phyloP scores from a whole-genome alignment of 805 yeast genomes.

The Saccharomycopsis malanga region DNA sequence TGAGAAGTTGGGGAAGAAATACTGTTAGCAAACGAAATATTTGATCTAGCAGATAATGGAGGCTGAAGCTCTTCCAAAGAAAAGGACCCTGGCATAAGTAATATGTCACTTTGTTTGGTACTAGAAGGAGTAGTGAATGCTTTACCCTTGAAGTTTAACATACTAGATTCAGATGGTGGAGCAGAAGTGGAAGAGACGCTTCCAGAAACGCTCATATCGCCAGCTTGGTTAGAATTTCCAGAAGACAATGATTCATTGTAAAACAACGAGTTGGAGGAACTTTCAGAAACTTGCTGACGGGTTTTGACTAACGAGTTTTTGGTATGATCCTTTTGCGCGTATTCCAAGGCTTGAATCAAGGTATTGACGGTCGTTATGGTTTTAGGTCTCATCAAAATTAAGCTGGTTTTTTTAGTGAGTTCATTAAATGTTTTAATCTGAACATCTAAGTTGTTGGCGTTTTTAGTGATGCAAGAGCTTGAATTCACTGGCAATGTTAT shows the following conservation, averaged over 20 bases:
- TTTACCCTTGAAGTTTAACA: neutral
- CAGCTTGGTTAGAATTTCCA: conserved; percentile 1
- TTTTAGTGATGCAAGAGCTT: conserved; percentile 5
- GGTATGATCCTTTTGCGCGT: conserved; percentile 9
- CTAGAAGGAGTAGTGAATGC: neutral
- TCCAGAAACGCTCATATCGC: neutral
- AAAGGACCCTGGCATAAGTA: neutral
- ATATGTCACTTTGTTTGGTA: neutral
- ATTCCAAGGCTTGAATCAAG: conserved; percentile 10
- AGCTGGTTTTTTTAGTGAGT: conserved; percentile 4
- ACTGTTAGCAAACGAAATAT: neutral
- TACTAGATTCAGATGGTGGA: conserved; percentile 3
- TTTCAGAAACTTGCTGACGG: conserved; percentile 9
- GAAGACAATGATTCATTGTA: neutral
- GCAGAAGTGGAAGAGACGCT: conserved; percentile 4
- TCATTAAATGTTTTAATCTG: conserved; percentile 18
- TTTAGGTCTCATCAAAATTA: conserved; percentile 11
- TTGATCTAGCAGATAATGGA: neutral
- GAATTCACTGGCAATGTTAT: conserved; percentile 15
- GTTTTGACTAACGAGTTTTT: conserved; percentile 17
- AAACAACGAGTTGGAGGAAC: conserved; percentile 3
- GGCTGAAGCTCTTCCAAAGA: neutral
- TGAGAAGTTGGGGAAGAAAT: conserved; percentile 2
- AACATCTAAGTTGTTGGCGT: conserved; percentile 9
- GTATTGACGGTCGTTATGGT: neutral